phyloP scores from a whole-genome alignment of 306 rosid genomes.

The Rubus parviflorus region DNA sequence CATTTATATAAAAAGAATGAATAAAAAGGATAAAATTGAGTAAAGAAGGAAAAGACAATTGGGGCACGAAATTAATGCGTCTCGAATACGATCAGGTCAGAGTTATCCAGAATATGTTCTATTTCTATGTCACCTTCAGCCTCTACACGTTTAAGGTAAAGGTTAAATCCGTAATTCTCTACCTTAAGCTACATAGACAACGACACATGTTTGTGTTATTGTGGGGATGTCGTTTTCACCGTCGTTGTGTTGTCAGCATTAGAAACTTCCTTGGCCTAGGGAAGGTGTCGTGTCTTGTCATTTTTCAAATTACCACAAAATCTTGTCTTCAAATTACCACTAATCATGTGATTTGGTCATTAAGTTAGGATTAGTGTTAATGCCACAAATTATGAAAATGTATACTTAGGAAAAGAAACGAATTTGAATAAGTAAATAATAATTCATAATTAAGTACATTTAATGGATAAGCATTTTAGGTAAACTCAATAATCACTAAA shows the following conservation, averaged over 20 bases:
- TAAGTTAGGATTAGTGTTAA: background rate
- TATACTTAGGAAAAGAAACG: background rate
- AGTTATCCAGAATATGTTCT: slow-evolving; percentile 35
- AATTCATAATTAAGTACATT: no score
- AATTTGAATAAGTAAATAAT: background rate
- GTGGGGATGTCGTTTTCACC: background rate
- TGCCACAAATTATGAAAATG: background rate
- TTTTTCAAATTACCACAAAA: background rate
- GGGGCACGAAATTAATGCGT: slow-evolving; percentile 39
- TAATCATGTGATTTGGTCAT: background rate
- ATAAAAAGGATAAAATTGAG: background rate
- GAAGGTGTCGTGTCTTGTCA: background rate
- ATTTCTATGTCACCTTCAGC: slow-evolving; percentile 24
- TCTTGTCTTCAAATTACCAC: background rate
- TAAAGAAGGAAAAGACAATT: slow-evolving; percentile 24
- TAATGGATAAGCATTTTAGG: no score
- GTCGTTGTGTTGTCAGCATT: background rate
- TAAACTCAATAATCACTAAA: no score
- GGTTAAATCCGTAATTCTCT: no score
- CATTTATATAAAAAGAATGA: background rate
- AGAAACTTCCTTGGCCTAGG: background rate
- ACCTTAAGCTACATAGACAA: background rate
- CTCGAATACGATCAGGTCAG: slow-evolving; percentile 23
- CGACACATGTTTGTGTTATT: background rate
- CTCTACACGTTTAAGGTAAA: slow-evolving; percentile 1